These are phyloP conservation scores for Naganishia albida DNA, from an alignment of 1,284 basidiomycete genomes.

Conservation along the genomic window DNA sequence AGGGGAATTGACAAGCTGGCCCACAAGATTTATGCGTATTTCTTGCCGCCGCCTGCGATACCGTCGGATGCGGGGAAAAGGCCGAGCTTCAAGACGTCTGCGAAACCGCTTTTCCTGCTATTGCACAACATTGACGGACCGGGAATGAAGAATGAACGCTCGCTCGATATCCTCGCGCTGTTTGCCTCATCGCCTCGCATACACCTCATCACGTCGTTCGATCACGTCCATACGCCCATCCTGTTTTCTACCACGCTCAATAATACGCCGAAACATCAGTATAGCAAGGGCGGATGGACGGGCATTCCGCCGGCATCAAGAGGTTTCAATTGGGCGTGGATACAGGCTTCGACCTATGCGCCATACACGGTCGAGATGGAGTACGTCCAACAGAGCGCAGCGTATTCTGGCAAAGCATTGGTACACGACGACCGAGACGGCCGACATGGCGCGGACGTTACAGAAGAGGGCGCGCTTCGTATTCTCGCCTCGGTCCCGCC, in stretches of 20 bases:
- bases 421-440: constrained; percentile 35
- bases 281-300: constrained; percentile 34
- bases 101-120: constrained; percentile 66
- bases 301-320: constrained; percentile 41
- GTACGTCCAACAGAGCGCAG: constrained; percentile 45
- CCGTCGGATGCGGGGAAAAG: constrained; percentile 31
- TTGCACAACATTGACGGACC: constrained; percentile 85
- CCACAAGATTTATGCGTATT: constrained; percentile 66
- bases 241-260: constrained; percentile 60
- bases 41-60: constrained; percentile 50
- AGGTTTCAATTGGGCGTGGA: constrained; percentile 82
- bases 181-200: constrained; percentile 71
- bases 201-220: constrained; percentile 77
- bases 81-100: constrained; percentile 54
- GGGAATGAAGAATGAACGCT: constrained; percentile 64
- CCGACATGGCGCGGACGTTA: constrained; percentile 57
- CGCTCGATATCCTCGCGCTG: constrained; percentile 62
- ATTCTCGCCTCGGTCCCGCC: constrained; percentile 81
- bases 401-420: constrained; percentile 35
- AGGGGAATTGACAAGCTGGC: constrained; percentile 63
- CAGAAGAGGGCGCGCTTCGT: constrained; percentile 77
- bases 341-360: constrained; percentile 78
- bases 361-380: constrained; percentile 78
- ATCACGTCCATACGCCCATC: constrained; percentile 77
- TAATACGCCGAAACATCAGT: constrained; percentile 43